Base-by-base conservation (phyloP, 2,329 filamentous ascomycete species). In the Hypoxylon sp. region DNA sequence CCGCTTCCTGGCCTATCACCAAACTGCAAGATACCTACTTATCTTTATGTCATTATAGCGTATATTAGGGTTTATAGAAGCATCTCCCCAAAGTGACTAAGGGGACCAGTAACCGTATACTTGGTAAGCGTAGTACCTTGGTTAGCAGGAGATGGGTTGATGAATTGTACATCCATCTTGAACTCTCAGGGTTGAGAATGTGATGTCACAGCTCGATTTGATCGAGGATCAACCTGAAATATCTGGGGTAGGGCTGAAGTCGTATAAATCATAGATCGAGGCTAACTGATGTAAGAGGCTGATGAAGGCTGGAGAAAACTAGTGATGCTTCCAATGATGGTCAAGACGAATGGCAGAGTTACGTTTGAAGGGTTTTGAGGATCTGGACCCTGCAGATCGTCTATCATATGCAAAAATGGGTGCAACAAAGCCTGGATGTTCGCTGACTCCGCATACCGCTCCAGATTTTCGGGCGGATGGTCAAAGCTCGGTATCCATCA, bases 311-410 rank as follows among this genome's bases (percentile, higher is more conserved):
- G n/a, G 46, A 33, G 31, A 49, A 49, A n/a, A 54, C 20, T 44
- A 20, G 30, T 25, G 37, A 37, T 58, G 25, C 25, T 54, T 33
- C 44, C n/a, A n/a, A 48, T 17, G 25, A 17, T 53, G 57, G 48
- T 22, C 7, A 13, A 53, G n/a, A 55, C 33, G 37, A 62, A 53
- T 53, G 17, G 10, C 8, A 33, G 20, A 40, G 33, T 8, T 25
- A 11, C 13, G 46, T 55, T 61, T 61, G 40, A 42, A 3, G 33
- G 11, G 40, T 59, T 20, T 35, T 33, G 53, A 46, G 30, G 31
- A 59, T 66, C 65, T 69, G 58, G 69, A 68, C 66, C 70, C 68
- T 69, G 73, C 58, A 67, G 72, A 74, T 74, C 69, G n/a, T 7
- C 31, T 66, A 48, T 65, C 61, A 63, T 64, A 65, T 68, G 64